Base-by-base conservation (phyloP, 257 asterid genomes). In the Echium plantagineum region DNA sequence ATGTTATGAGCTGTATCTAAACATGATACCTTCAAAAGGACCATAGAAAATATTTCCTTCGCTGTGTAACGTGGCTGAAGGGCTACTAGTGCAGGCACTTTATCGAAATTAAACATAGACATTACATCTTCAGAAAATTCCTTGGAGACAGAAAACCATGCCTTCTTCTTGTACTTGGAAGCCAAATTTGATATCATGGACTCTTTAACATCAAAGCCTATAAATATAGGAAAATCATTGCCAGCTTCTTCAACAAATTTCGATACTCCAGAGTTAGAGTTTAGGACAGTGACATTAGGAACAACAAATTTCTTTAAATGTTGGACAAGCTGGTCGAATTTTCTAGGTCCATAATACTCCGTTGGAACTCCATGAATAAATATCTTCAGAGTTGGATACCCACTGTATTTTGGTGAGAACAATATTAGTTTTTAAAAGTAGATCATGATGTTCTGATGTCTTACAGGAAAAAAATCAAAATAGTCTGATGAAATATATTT, bases 61-160 rank as follows among this genome's bases (percentile, higher is more conserved):
- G 32, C 75, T 68, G 68, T 81, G 84, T 71, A n/a, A n/a, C 63
- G 77, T 21, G 84, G 94, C 68, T 80, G 83, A 77, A 81, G 77
- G 15, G 94, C 84, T 67, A 72, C 83, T 77, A 91, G 53, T 61
- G 98, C 94, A 72, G 96, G 98, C 35, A 72, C 89, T 78, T 85
- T 85, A 73, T 85, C 88, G 69, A 91, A 83, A 74, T 88, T 94
- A 80, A 82, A 88, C 0, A 66, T 69, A 57, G 83, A 75, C 94
- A 85, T 79, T 53, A 77, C 69, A 57, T 81, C 77, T 9, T 86
- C 94, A 0, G 95, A 84, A 77, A 84, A 84, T 67, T 80, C 89
- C 59, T 71, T 82, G 42, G 94, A 90, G 54, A 91, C 90, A 62
- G 98, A 75, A 80, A 91, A 91, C 98, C 98, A 88, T 57, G 98